Percentiles rank a stretch among this genome's conserved stretches.
Evolutionary conservation across 1,284 basidiomycete genomes (phyloP).

Genomic region (Porodaedalea pini): DNA sequence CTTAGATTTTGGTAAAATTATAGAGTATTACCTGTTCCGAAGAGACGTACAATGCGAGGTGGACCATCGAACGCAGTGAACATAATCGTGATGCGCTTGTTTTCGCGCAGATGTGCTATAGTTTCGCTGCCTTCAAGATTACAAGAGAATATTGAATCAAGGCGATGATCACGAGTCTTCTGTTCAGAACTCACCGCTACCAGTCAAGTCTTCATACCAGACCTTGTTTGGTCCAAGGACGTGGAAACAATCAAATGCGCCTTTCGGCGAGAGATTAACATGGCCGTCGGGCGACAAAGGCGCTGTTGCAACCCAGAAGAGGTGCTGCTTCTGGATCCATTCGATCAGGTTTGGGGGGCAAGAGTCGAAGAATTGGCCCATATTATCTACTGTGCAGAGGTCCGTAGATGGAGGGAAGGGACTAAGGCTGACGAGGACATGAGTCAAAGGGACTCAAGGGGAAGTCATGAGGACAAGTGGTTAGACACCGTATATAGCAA

Average conservation of each 20-base stretch:
- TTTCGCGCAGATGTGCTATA: conserved; percentile 56
- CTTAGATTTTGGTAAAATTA: background rate
- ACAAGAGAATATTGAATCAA: background rate
- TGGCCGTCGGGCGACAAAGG: conserved; percentile 48
- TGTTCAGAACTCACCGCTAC: conserved; percentile 43
- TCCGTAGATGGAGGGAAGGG: too few species aligned
- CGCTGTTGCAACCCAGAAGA: conserved; percentile 58
- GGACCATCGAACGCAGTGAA: conserved; percentile 54
- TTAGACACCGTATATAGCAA: too few species aligned
- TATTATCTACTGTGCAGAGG: too few species aligned
- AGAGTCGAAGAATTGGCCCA: conserved; percentile 46
- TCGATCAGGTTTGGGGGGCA: conserved; percentile 43
- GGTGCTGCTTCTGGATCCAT: conserved; percentile 49
- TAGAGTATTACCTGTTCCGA: conserved; percentile 44
- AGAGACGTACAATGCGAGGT: conserved; percentile 45
- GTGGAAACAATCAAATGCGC: conserved; percentile 45
- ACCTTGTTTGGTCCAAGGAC: conserved; percentile 41
- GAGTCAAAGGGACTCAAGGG: too few species aligned
- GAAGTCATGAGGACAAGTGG: too few species aligned
- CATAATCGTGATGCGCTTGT: conserved; percentile 51
- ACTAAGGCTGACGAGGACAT: too few species aligned
- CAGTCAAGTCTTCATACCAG: conserved; percentile 57
- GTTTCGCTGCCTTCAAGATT: conserved; percentile 51
- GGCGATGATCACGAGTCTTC: too few species aligned
- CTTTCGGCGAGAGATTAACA: conserved; percentile 56